These are phyloP conservation scores for Davidsoniella eucalypti DNA, from an alignment of 2,329 filamentous ascomycete species.

Conservation along the genomic window DNA sequence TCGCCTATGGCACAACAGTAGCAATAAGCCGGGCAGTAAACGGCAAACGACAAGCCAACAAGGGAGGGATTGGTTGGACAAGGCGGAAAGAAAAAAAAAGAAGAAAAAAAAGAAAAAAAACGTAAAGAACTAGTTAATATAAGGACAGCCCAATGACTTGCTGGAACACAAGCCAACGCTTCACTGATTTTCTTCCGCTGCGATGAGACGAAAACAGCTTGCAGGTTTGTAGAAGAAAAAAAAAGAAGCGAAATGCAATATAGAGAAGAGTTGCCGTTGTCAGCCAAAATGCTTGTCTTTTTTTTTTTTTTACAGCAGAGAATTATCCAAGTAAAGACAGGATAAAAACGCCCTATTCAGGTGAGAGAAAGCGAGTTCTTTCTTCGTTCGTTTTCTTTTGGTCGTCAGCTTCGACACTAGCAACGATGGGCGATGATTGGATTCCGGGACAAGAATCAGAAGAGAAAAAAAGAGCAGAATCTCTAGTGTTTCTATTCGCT, in stretches of 20 bases:
- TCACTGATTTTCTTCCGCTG: no score
- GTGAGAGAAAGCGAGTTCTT: no score
- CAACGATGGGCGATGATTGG: neutral
- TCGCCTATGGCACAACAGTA: neutral
- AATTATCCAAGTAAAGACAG: neutral
- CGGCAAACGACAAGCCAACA: neutral
- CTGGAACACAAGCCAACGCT: no score
- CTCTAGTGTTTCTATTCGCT: no score
- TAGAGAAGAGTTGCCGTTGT: slow-evolving; percentile 6
- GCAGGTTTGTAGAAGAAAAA: no score
- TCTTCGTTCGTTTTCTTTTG: no score
- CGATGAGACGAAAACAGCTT: no score
- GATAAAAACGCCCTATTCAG: no score
- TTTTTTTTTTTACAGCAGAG: no score
- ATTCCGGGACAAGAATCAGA: no score
- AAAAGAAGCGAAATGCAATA: neutral
- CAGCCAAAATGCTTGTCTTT: neutral
- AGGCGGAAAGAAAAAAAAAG: neutral
- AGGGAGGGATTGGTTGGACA: neutral
- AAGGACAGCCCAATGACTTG: no score
- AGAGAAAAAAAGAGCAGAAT: no score
- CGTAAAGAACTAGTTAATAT: slow-evolving; percentile 1
- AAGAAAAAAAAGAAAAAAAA: neutral
- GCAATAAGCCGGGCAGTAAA: neutral
- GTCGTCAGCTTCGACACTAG: neutral